These are phyloP conservation scores for Rhizoclosmatium sp. DNA, from an alignment of 192 early-diverging fungal genomes.

Conservation along the genomic window DNA sequence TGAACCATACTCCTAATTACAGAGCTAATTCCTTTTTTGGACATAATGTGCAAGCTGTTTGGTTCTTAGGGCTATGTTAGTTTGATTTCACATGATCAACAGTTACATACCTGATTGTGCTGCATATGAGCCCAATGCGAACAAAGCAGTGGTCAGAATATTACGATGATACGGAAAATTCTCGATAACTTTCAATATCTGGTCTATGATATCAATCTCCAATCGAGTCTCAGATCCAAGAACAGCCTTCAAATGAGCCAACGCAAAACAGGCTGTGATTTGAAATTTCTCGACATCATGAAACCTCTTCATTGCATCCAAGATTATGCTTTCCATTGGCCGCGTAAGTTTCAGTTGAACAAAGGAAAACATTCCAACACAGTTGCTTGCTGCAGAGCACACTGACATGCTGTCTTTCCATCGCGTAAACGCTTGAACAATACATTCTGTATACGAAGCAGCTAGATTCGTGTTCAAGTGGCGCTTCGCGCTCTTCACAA, in stretches of 20 bases:
- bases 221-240: not conserved
- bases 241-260: conserved; percentile 37
- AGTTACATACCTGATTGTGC: conserved; percentile 24
- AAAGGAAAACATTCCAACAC: conserved; percentile 39
- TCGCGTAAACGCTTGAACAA: not conserved
- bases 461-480: not conserved
- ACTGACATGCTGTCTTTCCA: conserved; percentile 38
- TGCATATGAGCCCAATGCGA: conserved; percentile 44
- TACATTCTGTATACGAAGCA: not conserved
- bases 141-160: conserved; percentile 44
- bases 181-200: conserved; percentile 35
- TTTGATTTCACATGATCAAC: not conserved
- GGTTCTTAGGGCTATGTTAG: conserved; percentile 12
- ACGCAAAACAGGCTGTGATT: conserved; percentile 51
- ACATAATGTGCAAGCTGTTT: conserved; percentile 27
- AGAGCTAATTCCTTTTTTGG: conserved; percentile 15
- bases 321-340: conserved; percentile 11
- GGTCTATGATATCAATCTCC: conserved; percentile 26
- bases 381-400: conserved; percentile 28
- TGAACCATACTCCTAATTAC: conserved; percentile 39
- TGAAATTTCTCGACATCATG: conserved; percentile 30
- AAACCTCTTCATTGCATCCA: conserved; percentile 39
- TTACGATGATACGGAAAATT: conserved; percentile 35
- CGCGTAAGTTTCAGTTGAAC: not conserved
- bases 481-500: conserved; percentile 28